These are phyloP conservation scores for Candida namnaoensis DNA, from an alignment of 805 yeast species.

Conservation along the genomic window DNA sequence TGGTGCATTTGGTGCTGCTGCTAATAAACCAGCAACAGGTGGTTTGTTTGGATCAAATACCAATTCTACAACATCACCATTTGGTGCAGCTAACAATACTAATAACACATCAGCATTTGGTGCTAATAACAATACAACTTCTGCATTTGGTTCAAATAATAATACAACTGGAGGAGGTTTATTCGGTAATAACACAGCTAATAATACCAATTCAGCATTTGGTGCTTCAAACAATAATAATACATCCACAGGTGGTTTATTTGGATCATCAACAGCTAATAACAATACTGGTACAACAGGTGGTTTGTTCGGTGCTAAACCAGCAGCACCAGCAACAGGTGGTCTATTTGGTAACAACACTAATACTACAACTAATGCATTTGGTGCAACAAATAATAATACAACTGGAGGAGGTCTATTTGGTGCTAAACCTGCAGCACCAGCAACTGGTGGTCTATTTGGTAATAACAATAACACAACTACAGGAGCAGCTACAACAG, in stretches of 20 bases:
- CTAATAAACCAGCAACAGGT: slow-evolving; percentile 7
- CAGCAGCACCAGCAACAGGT: slow-evolving; percentile 12
- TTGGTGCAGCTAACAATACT: slow-evolving; percentile 2
- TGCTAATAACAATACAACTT: slow-evolving; percentile 9
- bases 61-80: too few species aligned
- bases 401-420: slow-evolving; percentile 22
- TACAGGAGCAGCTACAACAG: slow-evolving; percentile 10
- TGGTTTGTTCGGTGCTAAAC: slow-evolving; percentile 13
- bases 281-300: background rate
- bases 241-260: slow-evolving; percentile 19
- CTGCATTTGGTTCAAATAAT: slow-evolving; percentile 23
- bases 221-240: slow-evolving; percentile 8
- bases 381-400: slow-evolving; percentile 16
- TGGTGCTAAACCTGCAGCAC: slow-evolving; percentile 12
- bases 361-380: slow-evolving; percentile 9
- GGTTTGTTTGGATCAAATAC: slow-evolving; percentile 24
- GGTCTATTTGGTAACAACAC: slow-evolving; percentile 21
- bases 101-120: slow-evolving; percentile 20
- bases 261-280: slow-evolving; percentile 19
- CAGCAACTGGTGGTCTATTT: slow-evolving; percentile 21
- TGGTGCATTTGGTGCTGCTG: slow-evolving; percentile 6
- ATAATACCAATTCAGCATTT: too few species aligned
- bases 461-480: slow-evolving; percentile 11
- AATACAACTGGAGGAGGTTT: slow-evolving; percentile 19
- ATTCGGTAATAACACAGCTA: slow-evolving; percentile 20